Percentiles rank a stretch among this genome's conserved stretches.
These are phyloP conservation scores for Umbelopsis ramanniana DNA, from an alignment of 192 early-diverging fungal genomes.

Conservation along the genomic window DNA sequence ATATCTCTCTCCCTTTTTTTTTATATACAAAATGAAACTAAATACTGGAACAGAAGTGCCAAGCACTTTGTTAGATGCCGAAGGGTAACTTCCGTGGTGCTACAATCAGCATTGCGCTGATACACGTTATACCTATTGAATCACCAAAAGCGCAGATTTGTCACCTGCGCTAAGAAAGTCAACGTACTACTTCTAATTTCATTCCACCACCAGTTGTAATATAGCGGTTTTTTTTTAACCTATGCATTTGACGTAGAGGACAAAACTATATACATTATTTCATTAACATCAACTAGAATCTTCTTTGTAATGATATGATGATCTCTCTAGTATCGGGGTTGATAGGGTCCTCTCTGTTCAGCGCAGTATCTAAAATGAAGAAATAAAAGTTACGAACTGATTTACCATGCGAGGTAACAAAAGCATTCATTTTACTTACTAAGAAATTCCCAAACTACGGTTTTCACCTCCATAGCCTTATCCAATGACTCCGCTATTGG, in stretches of 20 bases:
- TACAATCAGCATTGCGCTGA: no score
- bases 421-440: neutral
- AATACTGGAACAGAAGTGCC: neutral
- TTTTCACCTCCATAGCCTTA: slow-evolving; percentile 13
- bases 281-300: neutral
- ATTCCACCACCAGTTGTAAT: no score
- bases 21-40: neutral
- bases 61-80: no score
- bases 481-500: slow-evolving; percentile 49
- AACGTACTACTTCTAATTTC: no score
- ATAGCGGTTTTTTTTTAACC: neutral
- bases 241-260: no score
- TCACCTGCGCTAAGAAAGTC: no score
- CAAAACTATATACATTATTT: neutral
- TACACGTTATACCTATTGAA: no score
- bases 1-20: neutral
- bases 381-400: neutral
- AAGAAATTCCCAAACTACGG: slow-evolving; percentile 12
- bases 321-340: slow-evolving; percentile 7
- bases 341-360: slow-evolving; percentile 13
- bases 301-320: slow-evolving; percentile 13
- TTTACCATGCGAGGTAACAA: neutral
- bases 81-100: no score
- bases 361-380: neutral
- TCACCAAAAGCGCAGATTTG: no score